These are phyloP conservation scores for Calonectria honghensis DNA, from an alignment of 2,329 filamentous ascomycete species.

Conservation along the genomic window DNA sequence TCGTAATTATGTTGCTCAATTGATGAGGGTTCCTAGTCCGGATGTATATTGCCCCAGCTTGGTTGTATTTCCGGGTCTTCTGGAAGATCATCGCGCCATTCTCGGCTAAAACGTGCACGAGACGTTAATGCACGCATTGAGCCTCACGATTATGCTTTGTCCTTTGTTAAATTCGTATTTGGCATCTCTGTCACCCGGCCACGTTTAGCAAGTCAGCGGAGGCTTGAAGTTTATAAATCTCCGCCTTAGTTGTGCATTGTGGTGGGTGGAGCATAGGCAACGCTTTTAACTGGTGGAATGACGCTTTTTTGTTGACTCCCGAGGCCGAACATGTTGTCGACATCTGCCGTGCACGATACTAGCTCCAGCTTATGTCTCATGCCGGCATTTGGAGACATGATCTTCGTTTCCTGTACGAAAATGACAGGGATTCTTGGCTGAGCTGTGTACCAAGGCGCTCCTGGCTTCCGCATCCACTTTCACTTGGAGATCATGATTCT, in stretches of 20 bases:
- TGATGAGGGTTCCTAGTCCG: not conserved
- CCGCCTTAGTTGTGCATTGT: not conserved
- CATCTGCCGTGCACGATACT: not conserved
- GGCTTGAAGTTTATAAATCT: slow-evolving; percentile 15
- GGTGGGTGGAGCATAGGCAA: not conserved
- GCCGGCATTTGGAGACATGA: slow-evolving; percentile 13
- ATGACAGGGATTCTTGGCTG: slow-evolving; percentile 1
- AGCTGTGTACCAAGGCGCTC: not conserved
- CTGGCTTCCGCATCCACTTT: not conserved
- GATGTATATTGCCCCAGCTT: not conserved
- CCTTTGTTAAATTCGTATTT: not conserved
- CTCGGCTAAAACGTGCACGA: not conserved
- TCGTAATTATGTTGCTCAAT: not conserved
- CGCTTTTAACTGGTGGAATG: not conserved
- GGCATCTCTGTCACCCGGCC: too few relatives aligned
- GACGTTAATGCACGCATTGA: not conserved
- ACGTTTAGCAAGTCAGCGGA: not conserved
- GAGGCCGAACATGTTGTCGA: not conserved
- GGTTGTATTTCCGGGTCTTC: not conserved
- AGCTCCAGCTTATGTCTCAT: not conserved
- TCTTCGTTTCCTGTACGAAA: slow-evolving; percentile 15
- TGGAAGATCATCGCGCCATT: not conserved
- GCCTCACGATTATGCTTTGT: not conserved
- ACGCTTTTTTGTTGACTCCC: not conserved
- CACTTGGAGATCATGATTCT: not conserved